Conservation (phyloP, 192 early-diverging fungal genomes). For the Backusella tuberculispora region DNA sequence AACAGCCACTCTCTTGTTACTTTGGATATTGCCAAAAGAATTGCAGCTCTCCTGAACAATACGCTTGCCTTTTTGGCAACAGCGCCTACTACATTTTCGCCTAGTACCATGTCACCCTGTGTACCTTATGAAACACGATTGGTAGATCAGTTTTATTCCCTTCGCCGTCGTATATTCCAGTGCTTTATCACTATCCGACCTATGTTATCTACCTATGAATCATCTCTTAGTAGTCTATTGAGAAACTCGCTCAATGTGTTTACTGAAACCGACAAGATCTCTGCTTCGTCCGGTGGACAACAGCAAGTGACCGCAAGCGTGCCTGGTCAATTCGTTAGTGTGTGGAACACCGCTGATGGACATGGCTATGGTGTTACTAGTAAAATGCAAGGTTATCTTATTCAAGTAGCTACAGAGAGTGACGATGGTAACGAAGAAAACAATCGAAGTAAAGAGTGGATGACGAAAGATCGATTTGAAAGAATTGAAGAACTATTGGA, state of each 20-base stretch:
- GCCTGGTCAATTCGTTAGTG: conserved; percentile 50
- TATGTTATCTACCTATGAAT: conserved; percentile 57
- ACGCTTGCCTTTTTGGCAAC: conserved; percentile 62
- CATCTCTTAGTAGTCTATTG: conserved; percentile 49
- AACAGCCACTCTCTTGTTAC: conserved; percentile 66
- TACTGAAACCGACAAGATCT: conserved; percentile 56
- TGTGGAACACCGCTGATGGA: conserved; percentile 60
- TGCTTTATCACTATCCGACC: conserved; percentile 69
- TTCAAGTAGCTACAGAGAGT: conserved; percentile 45
- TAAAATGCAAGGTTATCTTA: conserved; percentile 52
- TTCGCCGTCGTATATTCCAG: conserved; percentile 69
- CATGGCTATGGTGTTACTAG: conserved; percentile 62
- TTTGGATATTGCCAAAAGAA: conserved; percentile 77
- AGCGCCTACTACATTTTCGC: conserved; percentile 54
- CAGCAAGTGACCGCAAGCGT: conserved; percentile 51
- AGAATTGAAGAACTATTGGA: conserved; percentile 54
- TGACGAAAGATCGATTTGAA: conserved; percentile 45
- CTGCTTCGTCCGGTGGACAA: conserved; percentile 47
- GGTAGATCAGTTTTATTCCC: conserved; percentile 55
- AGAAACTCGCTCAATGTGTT: conserved; percentile 52
- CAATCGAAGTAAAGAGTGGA: conserved; percentile 46
- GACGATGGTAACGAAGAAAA: conserved; percentile 49
- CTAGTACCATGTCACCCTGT: conserved; percentile 42
- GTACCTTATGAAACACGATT: conserved; percentile 49
- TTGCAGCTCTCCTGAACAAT: conserved; percentile 76